Percentiles rank a stretch among this genome's conserved stretches.
These are phyloP conservation scores for Rauvolfia tetraphylla DNA, from an alignment of 257 asterid species.

Conservation along the genomic window DNA sequence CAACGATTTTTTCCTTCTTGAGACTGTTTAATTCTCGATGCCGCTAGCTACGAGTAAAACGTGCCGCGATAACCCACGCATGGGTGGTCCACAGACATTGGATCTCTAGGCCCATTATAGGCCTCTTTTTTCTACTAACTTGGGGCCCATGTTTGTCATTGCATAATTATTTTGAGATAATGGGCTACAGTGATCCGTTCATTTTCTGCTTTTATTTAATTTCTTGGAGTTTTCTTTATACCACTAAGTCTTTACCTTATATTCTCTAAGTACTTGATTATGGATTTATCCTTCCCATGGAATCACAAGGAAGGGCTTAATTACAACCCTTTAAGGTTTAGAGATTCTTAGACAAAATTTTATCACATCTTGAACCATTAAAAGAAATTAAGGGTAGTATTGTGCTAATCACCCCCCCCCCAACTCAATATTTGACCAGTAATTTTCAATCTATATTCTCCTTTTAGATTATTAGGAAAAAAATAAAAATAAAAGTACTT, in stretches of 20 bases:
- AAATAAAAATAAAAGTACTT: neutral
- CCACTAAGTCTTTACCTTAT: too few relatives aligned
- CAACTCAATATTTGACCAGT: neutral
- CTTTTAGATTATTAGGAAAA: neutral
- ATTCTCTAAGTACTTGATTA: neutral
- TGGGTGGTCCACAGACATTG: conserved; percentile 18
- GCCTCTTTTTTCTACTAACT: conserved; percentile 22
- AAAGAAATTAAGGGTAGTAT: too few relatives aligned
- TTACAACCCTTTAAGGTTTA: neutral
- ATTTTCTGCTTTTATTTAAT: neutral
- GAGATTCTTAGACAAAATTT: neutral
- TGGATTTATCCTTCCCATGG: neutral
- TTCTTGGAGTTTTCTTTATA: neutral
- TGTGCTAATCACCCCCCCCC: too few relatives aligned
- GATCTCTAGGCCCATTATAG: conserved; percentile 46
- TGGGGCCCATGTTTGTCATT: conserved; percentile 32
- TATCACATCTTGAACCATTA: neutral
- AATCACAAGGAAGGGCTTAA: neutral
- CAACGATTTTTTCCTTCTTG: too few relatives aligned
- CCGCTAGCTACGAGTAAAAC: neutral
- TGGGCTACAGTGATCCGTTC: neutral
- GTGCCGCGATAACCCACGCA: neutral
- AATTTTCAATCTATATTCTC: neutral
- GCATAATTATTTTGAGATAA: conserved; percentile 1
- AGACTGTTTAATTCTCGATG: neutral